Evolutionary conservation across 176 grass and related monocot species (phyloP).

Genomic region (bread wheat (Triticum aestivum)): DNA sequence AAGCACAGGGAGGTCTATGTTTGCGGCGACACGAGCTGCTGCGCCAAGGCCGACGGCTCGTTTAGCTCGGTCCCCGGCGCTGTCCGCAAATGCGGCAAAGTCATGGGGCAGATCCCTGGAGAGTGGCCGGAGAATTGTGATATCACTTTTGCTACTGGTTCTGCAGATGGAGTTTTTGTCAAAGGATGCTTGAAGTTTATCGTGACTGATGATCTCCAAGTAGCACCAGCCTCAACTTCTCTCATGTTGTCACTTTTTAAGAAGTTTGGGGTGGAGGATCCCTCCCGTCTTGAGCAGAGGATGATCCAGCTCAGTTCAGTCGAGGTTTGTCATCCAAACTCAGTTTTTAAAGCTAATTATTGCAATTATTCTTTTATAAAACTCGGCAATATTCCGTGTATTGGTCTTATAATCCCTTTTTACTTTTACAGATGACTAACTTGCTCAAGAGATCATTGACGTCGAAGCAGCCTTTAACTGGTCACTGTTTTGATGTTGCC

Average conservation of each 20-base stretch:
- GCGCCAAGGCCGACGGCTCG: neutral
- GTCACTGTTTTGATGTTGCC: neutral
- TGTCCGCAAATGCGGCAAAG: slow-evolving; percentile 1
- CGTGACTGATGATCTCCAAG: slow-evolving; percentile 32
- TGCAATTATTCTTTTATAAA: too few relatives aligned
- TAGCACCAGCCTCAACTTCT: neutral
- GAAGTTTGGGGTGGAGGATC: slow-evolving; percentile 12
- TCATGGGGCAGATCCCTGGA: neutral
- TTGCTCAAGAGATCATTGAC: slow-evolving; percentile 31
- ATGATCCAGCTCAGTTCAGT: neutral
- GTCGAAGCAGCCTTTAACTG: slow-evolving; percentile 11
- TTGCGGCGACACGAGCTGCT: neutral
- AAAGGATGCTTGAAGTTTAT: slow-evolving; percentile 10
- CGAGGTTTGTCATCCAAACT: slow-evolving; percentile 2
- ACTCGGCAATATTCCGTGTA: too few relatives aligned
- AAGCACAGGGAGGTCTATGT: neutral
- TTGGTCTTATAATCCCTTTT: neutral
- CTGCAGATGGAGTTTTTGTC: slow-evolving; percentile 24
- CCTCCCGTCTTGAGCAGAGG: slow-evolving; percentile 8
- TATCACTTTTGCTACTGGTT: neutral
- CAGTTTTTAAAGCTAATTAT: neutral
- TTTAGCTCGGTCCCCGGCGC: neutral
- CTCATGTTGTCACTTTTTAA: slow-evolving; percentile 15
- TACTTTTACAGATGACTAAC: neutral
- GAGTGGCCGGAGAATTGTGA: neutral